Evolutionary conservation across 495 filamentous ascomycete species (phyloP).

Genomic region (Lentithecium fluviatile): DNA sequence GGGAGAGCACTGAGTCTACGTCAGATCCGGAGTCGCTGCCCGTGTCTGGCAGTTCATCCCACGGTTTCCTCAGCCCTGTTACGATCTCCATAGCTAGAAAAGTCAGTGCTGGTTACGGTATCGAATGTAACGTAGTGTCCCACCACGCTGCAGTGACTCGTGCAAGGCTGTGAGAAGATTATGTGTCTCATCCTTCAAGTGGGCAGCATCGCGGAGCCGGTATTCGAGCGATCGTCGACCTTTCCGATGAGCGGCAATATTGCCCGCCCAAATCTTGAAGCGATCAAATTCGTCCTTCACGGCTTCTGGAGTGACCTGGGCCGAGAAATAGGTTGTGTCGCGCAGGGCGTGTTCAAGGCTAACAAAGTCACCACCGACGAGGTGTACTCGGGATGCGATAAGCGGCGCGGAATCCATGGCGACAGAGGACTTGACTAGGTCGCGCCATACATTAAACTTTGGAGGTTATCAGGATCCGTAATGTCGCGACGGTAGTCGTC

Average conservation of each 20-base stretch:
- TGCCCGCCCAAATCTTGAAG: constrained; percentile 31
- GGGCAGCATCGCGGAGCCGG: constrained; percentile 21
- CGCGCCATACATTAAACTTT: no score
- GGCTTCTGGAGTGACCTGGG: constrained; percentile 9
- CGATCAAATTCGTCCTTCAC: constrained; percentile 22
- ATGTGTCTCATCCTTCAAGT: constrained; percentile 19
- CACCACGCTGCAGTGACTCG: constrained; percentile 6
- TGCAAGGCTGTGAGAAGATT: constrained; percentile 21
- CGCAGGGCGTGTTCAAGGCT: constrained; percentile 15
- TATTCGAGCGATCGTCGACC: constrained; percentile 24
- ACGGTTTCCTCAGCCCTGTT: constrained; percentile 11
- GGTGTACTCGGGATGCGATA: constrained; percentile 4
- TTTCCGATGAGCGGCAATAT: constrained; percentile 28
- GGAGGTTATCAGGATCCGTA: no score
- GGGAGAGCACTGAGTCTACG: neutral
- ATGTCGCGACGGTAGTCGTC: no score
- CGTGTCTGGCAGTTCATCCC: constrained; percentile 25
- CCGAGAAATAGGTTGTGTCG: neutral
- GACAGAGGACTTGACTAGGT: no score
- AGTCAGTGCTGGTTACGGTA: neutral
- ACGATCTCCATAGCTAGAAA: constrained; percentile 8
- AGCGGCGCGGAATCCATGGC: constrained; percentile 1
- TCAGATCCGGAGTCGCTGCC: constrained; percentile 14
- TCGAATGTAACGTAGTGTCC: neutral
- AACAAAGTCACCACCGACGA: constrained; percentile 4